Percentiles rank a stretch among this genome's conserved stretches.
Conservation (phyloP, 768 basidiomycete genomes). For the Xerocomellus chrysenteron region DNA sequence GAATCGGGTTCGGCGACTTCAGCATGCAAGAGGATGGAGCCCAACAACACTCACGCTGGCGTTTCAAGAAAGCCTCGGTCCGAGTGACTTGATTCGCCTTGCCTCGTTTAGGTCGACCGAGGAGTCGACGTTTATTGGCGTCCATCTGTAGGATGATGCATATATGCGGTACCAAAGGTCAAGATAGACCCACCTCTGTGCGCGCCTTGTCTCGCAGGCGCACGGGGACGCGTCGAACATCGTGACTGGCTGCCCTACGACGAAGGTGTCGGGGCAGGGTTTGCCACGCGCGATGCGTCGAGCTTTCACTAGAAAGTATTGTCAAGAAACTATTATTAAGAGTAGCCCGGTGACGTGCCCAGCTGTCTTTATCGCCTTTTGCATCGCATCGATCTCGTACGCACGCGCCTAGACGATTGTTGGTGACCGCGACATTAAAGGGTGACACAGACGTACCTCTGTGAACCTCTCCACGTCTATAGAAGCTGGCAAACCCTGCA, state of each 20-base stretch:
- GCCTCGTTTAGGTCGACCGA: conserved; percentile 58
- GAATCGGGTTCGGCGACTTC: neutral
- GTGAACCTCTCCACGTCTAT: conserved; percentile 89
- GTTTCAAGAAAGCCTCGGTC: conserved; percentile 59
- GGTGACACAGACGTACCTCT: conserved; percentile 49
- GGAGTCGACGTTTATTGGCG: conserved; percentile 41
- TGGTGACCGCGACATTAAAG: neutral
- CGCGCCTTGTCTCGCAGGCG: conserved; percentile 78
- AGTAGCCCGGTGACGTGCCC: conserved; percentile 40
- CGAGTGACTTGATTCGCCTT: conserved; percentile 56
- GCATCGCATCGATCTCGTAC: conserved; percentile 91
- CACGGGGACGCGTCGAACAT: conserved; percentile 87
- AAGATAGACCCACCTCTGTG: conserved; percentile 59
- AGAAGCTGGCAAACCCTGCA: conserved; percentile 61
- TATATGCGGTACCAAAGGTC: conserved; percentile 13
- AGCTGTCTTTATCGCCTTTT: conserved; percentile 78
- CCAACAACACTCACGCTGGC: conserved; percentile 60
- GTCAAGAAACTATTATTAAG: neutral
- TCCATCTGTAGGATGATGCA: conserved; percentile 51
- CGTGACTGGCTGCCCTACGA: conserved; percentile 91
- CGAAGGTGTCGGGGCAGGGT: conserved; percentile 88
- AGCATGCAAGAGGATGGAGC: neutral
- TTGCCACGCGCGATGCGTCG: conserved; percentile 88
- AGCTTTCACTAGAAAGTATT: conserved; percentile 47
- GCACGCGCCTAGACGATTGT: conserved; percentile 61